A percentile compares a stretch with the other conserved stretches of the same genome.
Conservation (phyloP, 345 rosid genomes). For the Anacardium occidentale region DNA sequence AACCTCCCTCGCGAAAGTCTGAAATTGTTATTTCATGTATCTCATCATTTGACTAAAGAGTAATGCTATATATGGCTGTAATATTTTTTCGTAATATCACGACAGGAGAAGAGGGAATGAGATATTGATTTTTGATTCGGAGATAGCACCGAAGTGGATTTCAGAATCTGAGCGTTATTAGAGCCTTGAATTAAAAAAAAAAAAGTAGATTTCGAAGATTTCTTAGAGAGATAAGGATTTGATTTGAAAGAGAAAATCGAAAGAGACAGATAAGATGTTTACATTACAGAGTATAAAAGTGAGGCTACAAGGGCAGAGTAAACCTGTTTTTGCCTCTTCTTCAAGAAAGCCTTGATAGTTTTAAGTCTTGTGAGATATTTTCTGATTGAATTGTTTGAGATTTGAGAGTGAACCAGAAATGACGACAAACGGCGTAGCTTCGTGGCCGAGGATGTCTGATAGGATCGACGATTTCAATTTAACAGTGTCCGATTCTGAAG, state of each 20-base stretch:
- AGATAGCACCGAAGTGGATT: constrained; percentile 56
- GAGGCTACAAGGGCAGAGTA: constrained; percentile 4
- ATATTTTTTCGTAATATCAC: constrained; percentile 17
- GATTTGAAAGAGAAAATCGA: constrained; percentile 37
- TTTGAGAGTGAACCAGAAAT: no score
- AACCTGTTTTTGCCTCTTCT: constrained; percentile 11
- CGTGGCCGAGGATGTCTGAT: constrained; percentile 46
- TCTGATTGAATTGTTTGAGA: no score
- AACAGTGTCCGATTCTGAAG: constrained; percentile 43
- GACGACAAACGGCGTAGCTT: constrained; percentile 52
- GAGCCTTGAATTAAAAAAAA: constrained; percentile 13
- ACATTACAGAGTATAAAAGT: constrained; percentile 32
- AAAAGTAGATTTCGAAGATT: constrained; percentile 37
- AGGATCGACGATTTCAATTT: constrained; percentile 40
- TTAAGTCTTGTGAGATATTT: background rate
- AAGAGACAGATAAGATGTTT: constrained; percentile 23
- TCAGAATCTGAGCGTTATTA: constrained; percentile 40
- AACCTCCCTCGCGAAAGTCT: no score
- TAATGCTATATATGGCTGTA: no score
- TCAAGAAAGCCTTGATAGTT: background rate
- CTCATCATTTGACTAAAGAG: no score
- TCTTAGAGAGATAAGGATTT: constrained; percentile 59
- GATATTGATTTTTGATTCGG: constrained; percentile 22
- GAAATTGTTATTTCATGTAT: no score
- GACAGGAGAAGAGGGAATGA: constrained; percentile 16